Conservation (phyloP, 2,329 filamentous ascomycete species). For the Aspergillus transmontanensis region DNA sequence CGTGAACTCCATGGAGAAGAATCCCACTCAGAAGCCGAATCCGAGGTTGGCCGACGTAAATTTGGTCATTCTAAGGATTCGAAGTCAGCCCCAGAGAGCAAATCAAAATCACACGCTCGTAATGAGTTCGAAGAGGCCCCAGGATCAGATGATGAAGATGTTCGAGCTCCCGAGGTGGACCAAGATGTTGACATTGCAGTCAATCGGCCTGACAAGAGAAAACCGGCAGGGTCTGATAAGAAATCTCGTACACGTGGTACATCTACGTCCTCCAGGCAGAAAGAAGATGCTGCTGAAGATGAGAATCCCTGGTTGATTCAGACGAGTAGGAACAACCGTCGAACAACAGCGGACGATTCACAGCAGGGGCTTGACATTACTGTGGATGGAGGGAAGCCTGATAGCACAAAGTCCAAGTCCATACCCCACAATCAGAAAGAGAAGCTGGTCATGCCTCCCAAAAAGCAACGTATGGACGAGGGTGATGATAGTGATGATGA, state of each 20-base stretch:
- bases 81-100: constrained; percentile 30
- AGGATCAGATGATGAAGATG: constrained; percentile 52
- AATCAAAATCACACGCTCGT: constrained; percentile 34
- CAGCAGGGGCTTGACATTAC: constrained; percentile 38
- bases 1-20: constrained; percentile 69
- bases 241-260: constrained; percentile 23
- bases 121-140: constrained; percentile 65
- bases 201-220: constrained; percentile 25
- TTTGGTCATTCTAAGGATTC: constrained; percentile 39
- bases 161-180: constrained; percentile 21
- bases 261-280: constrained; percentile 18
- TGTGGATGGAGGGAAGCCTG: constrained; percentile 27
- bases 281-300: constrained; percentile 27
- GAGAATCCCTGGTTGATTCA: constrained; percentile 44
- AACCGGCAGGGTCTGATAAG: constrained; percentile 14
- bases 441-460: constrained; percentile 18
- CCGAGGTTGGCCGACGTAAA: constrained; percentile 65
- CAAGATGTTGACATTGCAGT: constrained; percentile 41
- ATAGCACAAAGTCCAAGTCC: constrained; percentile 17
- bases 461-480: constrained; percentile 43
- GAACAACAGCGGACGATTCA: constrained; percentile 27
- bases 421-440: constrained; percentile 25
- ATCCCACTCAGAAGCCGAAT: constrained; percentile 55
- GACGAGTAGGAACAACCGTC: constrained; percentile 37
- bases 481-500: constrained; percentile 46